These are phyloP conservation scores for Trichophyton schoenleinii DNA, from an alignment of 2,329 filamentous ascomycete species.

Conservation along the genomic window DNA sequence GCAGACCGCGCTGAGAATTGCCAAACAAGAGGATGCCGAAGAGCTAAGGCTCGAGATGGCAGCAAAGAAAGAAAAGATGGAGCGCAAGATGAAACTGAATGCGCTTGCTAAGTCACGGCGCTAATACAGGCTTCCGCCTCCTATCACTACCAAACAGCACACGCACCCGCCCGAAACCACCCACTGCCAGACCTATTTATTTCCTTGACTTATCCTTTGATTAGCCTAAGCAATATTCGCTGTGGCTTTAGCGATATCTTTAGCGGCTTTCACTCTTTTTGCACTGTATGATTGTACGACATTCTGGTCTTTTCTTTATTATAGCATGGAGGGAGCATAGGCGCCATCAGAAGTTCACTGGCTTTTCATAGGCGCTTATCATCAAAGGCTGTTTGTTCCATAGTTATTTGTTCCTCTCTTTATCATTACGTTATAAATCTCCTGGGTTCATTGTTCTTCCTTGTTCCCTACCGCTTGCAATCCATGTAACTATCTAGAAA, in stretches of 20 bases:
- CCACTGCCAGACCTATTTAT: background rate
- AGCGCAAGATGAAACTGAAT: slow-evolving; percentile 32
- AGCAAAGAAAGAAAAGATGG: slow-evolving; percentile 36
- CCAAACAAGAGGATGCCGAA: slow-evolving; percentile 36
- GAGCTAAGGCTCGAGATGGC: slow-evolving; percentile 32
- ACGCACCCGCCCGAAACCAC: no score
- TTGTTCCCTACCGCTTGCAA: background rate
- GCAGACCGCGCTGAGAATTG: slow-evolving; percentile 27
- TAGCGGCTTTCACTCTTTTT: background rate
- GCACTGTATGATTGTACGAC: slow-evolving; percentile 1
- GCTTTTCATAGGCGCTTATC: slow-evolving; percentile 1
- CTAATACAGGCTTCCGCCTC: slow-evolving; percentile 11
- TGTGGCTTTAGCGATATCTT: slow-evolving; percentile 1
- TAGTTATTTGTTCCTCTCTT: background rate
- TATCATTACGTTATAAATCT: background rate
- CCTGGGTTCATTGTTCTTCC: background rate
- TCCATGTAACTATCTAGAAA: background rate
- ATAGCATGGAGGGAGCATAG: slow-evolving; percentile 2
- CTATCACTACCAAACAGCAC: background rate
- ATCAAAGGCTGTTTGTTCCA: background rate
- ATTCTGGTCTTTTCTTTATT: background rate
- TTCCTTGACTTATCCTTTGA: background rate
- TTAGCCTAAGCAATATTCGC: background rate
- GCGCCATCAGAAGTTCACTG: background rate
- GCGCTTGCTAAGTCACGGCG: slow-evolving; percentile 25